These are phyloP conservation scores for Triticum dicoccoides DNA, from an alignment of 176 grass and related monocot species.

Conservation along the genomic window DNA sequence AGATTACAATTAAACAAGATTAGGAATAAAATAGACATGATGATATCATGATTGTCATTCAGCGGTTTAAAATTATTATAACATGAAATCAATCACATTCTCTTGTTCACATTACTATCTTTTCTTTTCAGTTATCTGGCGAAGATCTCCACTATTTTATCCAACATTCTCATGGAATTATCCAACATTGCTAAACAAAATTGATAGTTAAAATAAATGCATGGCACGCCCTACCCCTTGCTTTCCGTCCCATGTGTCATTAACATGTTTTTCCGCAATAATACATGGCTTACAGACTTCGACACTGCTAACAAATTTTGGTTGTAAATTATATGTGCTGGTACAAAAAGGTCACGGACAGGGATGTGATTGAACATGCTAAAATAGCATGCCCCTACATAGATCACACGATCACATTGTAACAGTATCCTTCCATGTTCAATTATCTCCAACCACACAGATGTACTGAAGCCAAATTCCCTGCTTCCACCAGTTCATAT, in stretches of 20 bases:
- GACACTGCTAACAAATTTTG: background rate
- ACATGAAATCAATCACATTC: background rate
- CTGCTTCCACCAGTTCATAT: background rate
- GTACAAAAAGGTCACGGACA: slow-evolving; percentile 3
- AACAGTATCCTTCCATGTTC: slow-evolving; percentile 18
- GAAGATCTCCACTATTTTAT: slow-evolving; percentile 5
- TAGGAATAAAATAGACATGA: slow-evolving; percentile 18
- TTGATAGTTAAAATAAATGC: background rate
- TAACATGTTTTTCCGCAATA: background rate
- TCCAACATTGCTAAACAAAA: background rate
- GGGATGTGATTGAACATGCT: background rate
- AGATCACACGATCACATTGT: background rate
- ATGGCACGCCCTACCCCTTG: background rate
- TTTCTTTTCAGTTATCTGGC: background rate
- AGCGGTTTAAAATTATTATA: slow-evolving; percentile 5
- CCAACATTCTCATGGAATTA: background rate
- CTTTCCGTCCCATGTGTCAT: background rate
- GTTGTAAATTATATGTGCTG: background rate
- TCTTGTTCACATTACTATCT: background rate
- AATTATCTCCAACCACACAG: slow-evolving; percentile 9
- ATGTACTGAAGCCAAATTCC: background rate
- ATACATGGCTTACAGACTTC: background rate
- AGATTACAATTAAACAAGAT: slow-evolving; percentile 23
- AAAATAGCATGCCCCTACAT: slow-evolving; percentile 5
- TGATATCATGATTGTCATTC: slow-evolving; percentile 9